These are phyloP conservation scores for Hypoxylon crocopeplum DNA, from an alignment of 495 filamentous ascomycete species.

Conservation along the genomic window DNA sequence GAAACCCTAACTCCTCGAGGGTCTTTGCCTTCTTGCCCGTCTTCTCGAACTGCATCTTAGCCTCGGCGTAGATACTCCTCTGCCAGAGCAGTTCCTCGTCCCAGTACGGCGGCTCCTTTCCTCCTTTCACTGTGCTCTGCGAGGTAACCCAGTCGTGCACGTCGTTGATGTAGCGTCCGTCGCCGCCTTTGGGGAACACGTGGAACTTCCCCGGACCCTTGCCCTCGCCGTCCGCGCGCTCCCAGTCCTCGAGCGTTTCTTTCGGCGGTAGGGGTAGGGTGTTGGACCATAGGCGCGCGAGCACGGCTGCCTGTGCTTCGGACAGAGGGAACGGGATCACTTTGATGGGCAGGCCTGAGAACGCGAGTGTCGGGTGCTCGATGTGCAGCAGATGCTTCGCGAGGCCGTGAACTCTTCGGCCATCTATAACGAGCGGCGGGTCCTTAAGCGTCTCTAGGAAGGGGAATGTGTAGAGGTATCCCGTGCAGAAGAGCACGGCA, in stretches of 20 bases:
- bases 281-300: slow-evolving; percentile 78
- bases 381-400: slow-evolving; percentile 83
- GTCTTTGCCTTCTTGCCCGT: slow-evolving; percentile 49
- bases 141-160: slow-evolving; percentile 65
- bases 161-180: slow-evolving; percentile 79
- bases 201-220: slow-evolving; percentile 54
- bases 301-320: slow-evolving; percentile 78
- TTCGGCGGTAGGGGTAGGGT: slow-evolving; percentile 66
- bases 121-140: slow-evolving; percentile 23
- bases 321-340: slow-evolving; percentile 83
- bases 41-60: slow-evolving; percentile 55
- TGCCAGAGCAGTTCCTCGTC: slow-evolving; percentile 69
- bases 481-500: slow-evolving; percentile 74
- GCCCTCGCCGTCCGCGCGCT: slow-evolving; percentile 45
- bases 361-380: slow-evolving; percentile 77
- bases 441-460: slow-evolving; percentile 65
- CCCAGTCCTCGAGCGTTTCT: slow-evolving; percentile 71
- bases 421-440: slow-evolving; percentile 68
- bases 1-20: slow-evolving; percentile 52
- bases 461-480: slow-evolving; percentile 74
- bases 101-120: slow-evolving; percentile 74
- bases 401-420: slow-evolving; percentile 69
- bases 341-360: slow-evolving; percentile 76
- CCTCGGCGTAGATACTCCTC: slow-evolving; percentile 48
- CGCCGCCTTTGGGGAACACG: slow-evolving; percentile 67